Base-by-base conservation (phyloP, 352 stramenopile genomes). In the Pythium scleroteichum region DNA sequence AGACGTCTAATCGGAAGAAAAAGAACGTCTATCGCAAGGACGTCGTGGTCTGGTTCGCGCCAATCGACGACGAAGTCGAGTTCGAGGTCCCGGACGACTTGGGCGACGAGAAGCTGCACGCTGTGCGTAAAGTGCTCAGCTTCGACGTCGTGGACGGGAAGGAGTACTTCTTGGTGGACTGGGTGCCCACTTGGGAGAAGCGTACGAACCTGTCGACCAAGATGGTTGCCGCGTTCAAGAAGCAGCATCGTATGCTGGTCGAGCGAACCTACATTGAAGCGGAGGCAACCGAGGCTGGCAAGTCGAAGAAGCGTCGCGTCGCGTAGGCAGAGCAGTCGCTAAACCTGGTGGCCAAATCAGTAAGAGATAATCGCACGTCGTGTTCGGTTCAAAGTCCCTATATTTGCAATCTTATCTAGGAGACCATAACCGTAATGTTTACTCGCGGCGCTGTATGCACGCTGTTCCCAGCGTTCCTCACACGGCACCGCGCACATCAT, bases 311-410 rank as follows among this genome's bases (percentile, higher is more conserved):
- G 26, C 45, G 23, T 19, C 45, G 45, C 26, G 23, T 38, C 5
- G 45, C 33, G 8, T 39, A 39, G 14, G 8, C 33, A 39, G 8
- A 39, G 8, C 33, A 39, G 33, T 39, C 33, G 33, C 14, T 14
- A 39, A 8, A 39, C 33, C 8, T 8, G 33, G 8, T 22, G 3
- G 38, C 23, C 22, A 14, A 23, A 13, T 38, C 33, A 20, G 5
- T 47, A 52, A 38, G 45, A 52, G 42, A 52, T 52, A 35, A 12
- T 52, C 45, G 45, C 45, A 52, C 45, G 45, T 52, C 23, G 45
- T 39, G 45, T 52, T 52, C 45, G 45, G 45, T 52, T 52, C n/a
- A 52, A 52, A n/a, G n/a, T n/a, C n/a, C n/a, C n/a, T n/a, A n/a
- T n/a, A n/a, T n/a, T 4, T 12, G 14, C 23, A 12, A 20, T 10